Base-by-base conservation (phyloP, 768 basidiomycete genomes). In the Serendipita sp. region DNA sequence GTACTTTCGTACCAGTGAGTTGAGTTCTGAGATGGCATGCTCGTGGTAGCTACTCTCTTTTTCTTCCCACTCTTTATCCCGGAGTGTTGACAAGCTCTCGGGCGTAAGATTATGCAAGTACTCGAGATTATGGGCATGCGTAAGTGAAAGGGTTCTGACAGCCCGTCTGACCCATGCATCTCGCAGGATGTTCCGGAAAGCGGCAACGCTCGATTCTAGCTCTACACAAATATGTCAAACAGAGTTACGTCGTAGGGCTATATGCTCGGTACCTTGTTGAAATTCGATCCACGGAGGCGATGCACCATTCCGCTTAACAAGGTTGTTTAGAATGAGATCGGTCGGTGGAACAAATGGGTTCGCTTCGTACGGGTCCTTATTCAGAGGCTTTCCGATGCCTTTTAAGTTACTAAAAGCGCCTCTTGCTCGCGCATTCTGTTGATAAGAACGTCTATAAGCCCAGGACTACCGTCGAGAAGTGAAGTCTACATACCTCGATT, bases 261-360 rank as follows among this genome's bases (percentile, higher is more conserved):
- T 4, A n/a, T 33, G 11, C 6, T 23, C 71, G 80, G 52, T 66
- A 83, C 85, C 86, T 64, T 77, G 75, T 72, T 91, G 90, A 37
- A 89, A 69, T 73, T 92, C 89, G 1, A 92, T 84, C 90, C 91
- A 93, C 2, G 88, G 86, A 34, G 90, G 91, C 2, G 83, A 81
- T 3, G 86, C 87, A n/a, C 87, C 88, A 67, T 90, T 86, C 60
- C 83, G 77, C 69, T 88, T 84, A 4, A 92, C 80, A 65, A 91
- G 89, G 11, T 90, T 82, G 68, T 91, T 93, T 85, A 92, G 84
- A 55, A 92, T 75, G 68, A 85, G 88, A 70, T 91, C 89, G 68
- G 88, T 87, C 5, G 86, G 78, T 4, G 80, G 80, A 65, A 93
- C 85, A 72, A 81, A 83, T 10, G 81, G 83, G 68, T 84, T 84